Evolutionary conservation across 2,329 filamentous ascomycete species (phyloP).

Genomic region (Stachybotrys elegans): DNA sequence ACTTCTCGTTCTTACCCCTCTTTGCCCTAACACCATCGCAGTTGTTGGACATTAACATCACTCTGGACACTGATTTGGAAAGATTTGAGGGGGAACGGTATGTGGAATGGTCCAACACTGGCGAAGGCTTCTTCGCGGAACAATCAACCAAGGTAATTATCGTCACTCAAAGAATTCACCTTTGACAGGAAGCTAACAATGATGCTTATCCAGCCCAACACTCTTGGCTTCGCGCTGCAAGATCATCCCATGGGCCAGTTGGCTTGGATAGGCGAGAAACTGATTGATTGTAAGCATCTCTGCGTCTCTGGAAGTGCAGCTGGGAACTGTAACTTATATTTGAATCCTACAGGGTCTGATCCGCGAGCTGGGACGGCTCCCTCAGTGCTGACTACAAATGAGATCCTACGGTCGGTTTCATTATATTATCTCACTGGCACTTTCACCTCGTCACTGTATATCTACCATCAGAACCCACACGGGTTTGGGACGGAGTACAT

Average conservation of each 20-base stretch:
- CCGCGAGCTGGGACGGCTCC: slow-evolving; percentile 11
- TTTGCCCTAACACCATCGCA: slow-evolving; percentile 2
- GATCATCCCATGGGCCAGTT: slow-evolving; percentile 38
- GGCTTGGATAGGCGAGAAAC: slow-evolving; percentile 37
- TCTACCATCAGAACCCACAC: slow-evolving; percentile 11
- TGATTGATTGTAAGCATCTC: slow-evolving; percentile 13
- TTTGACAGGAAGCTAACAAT: not conserved
- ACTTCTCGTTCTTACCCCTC: slow-evolving; percentile 13
- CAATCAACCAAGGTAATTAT: slow-evolving; percentile 8
- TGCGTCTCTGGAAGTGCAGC: not conserved
- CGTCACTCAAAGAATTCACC: not conserved
- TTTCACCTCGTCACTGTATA: slow-evolving; percentile 14
- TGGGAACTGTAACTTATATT: not conserved
- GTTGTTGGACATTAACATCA: slow-evolving; percentile 6
- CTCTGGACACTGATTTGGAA: slow-evolving; percentile 4
- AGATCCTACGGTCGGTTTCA: slow-evolving; percentile 14
- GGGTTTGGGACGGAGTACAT: slow-evolving; percentile 8
- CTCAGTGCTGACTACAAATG: slow-evolving; percentile 12
- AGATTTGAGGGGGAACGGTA: slow-evolving; percentile 4
- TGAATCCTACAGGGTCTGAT: not conserved
- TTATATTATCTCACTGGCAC: slow-evolving; percentile 19
- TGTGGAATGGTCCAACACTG: slow-evolving; percentile 4
- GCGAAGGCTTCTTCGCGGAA: slow-evolving; percentile 9
- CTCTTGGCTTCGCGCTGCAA: slow-evolving; percentile 28
- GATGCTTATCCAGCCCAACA: slow-evolving; percentile 31